Conservation (phyloP, 169 alveolate genomes). For the Ichthyophthirius multifiliis region DNA sequence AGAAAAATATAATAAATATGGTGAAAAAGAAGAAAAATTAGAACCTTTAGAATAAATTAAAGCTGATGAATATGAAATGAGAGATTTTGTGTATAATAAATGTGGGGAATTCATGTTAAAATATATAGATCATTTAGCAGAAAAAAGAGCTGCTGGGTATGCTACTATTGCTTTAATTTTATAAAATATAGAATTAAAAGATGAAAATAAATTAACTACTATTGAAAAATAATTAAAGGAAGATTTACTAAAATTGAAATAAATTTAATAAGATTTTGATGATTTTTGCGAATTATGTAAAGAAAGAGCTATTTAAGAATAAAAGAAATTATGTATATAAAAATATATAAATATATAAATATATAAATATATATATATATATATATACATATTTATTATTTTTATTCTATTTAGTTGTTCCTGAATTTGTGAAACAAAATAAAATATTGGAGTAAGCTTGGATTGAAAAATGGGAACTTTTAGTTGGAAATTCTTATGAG, state of each 20-base stretch:
- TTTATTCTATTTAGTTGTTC: constrained; percentile 1
- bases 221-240: constrained; percentile 24
- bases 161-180: constrained; percentile 10
- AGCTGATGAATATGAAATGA: constrained; percentile 38
- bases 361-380: not conserved
- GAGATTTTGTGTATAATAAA: constrained; percentile 35
- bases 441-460: constrained; percentile 21
- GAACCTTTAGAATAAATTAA: constrained; percentile 8
- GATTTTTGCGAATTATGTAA: constrained; percentile 21
- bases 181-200: constrained; percentile 8
- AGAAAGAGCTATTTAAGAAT: constrained; percentile 10
- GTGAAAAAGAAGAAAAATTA: not conserved
- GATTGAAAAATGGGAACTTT: constrained; percentile 34
- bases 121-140: constrained; percentile 2
- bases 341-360: not conserved
- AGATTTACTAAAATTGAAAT: constrained; percentile 24
- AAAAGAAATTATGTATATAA: constrained; percentile 15
- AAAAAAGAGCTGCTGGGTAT: constrained; percentile 34
- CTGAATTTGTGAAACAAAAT: constrained; percentile 32
- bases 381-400: not conserved
- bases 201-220: constrained; percentile 14
- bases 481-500: constrained; percentile 29
- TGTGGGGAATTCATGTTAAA: constrained; percentile 12
- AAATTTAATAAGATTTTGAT: constrained; percentile 34
- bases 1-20: constrained; percentile 23